A percentile compares a stretch with the other conserved stretches of the same genome.
phyloP scores from a whole-genome alignment of 139 green algal species.

The Chlorella vulgaris region DNA sequence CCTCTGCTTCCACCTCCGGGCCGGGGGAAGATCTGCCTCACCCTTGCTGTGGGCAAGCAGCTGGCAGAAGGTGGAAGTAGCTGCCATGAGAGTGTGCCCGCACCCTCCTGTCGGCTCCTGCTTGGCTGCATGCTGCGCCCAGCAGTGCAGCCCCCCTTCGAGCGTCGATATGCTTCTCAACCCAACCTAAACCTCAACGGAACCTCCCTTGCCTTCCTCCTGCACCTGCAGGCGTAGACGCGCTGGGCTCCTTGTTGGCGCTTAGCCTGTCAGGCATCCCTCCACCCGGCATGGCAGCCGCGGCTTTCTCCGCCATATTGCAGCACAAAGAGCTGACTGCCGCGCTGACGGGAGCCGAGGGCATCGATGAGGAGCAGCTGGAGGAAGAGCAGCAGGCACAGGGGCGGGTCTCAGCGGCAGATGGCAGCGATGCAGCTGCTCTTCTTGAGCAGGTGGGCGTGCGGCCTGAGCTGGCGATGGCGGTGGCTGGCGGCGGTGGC shows the following conservation, averaged over 20 bases:
- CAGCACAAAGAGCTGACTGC: constrained; percentile 46
- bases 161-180: neutral
- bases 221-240: constrained; percentile 36
- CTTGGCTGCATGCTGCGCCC: neutral
- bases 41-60: too few relatives aligned
- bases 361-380: constrained; percentile 26
- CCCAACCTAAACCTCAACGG: neutral
- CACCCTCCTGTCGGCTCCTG: neutral
- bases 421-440: constrained; percentile 4
- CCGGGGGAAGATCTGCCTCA: too few relatives aligned
- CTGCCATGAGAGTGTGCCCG: too few relatives aligned
- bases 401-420: neutral
- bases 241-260: constrained; percentile 30
- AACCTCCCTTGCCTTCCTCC: neutral
- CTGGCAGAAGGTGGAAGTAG: too few relatives aligned
- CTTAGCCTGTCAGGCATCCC: constrained; percentile 17
- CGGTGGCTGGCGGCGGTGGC: constrained; percentile 2
- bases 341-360: constrained; percentile 30
- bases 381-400: neutral
- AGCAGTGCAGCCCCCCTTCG: neutral
- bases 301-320: constrained; percentile 46
- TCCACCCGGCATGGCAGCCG: neutral
- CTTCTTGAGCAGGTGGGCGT: constrained; percentile 43
- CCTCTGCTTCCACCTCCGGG: too few relatives aligned
- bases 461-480: constrained; percentile 41